phyloP scores from a whole-genome alignment of 202 grass and related monocot genomes.

The Cymbopogon flexuosus region DNA sequence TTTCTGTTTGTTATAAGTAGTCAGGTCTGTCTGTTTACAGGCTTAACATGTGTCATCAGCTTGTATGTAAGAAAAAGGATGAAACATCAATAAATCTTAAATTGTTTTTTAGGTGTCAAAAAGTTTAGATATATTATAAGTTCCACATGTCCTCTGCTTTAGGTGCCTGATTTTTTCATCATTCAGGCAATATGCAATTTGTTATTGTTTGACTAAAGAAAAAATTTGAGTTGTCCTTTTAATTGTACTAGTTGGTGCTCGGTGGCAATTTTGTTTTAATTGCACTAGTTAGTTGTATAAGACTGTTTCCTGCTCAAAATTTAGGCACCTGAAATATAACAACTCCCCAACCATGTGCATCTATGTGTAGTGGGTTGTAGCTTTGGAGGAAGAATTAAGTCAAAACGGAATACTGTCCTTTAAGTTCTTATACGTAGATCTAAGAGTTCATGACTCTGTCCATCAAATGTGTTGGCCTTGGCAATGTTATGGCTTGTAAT shows the following conservation, averaged over 20 bases:
- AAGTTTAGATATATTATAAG: background rate
- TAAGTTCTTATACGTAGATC: background rate
- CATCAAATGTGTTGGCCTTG: background rate
- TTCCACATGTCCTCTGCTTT: background rate
- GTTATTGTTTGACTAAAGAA: background rate
- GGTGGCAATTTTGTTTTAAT: no score
- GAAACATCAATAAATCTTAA: background rate
- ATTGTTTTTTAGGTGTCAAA: background rate
- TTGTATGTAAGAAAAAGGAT: slow-evolving; percentile 1
- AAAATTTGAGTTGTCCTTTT: no score
- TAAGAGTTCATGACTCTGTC: background rate
- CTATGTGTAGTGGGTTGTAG: background rate
- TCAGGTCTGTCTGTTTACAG: background rate
- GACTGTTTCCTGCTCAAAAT: background rate
- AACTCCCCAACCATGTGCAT: background rate
- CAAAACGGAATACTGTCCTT: background rate
- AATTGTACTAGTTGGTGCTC: background rate
- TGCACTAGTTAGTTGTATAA: background rate
- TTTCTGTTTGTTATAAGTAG: background rate
- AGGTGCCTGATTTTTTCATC: background rate
- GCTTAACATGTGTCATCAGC: background rate
- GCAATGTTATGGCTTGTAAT: background rate
- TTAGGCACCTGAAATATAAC: background rate
- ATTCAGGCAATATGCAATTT: background rate
- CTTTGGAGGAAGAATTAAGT: background rate